These are phyloP conservation scores for Entomortierella parvispora DNA, from an alignment of 192 early-diverging fungal species.

Conservation along the genomic window DNA sequence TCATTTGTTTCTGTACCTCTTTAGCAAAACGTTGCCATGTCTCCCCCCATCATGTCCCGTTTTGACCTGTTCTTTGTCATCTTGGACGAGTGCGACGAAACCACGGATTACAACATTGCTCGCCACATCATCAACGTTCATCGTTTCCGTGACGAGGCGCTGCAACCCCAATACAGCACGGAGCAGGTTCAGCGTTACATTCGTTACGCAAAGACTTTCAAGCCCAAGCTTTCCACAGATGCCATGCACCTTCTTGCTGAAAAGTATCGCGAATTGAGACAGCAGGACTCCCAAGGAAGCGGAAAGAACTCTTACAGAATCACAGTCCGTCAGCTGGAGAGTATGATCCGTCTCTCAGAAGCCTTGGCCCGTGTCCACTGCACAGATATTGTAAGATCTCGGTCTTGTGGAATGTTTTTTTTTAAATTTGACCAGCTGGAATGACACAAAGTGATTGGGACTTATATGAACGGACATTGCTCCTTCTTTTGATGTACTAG, in stretches of 20 bases:
- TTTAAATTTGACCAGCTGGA: not conserved
- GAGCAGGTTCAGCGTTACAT: constrained; percentile 86
- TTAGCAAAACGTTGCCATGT: constrained; percentile 96
- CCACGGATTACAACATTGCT: constrained; percentile 89
- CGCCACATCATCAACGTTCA: constrained; percentile 93
- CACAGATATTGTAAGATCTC: constrained; percentile 58
- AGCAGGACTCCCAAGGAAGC: constrained; percentile 82
- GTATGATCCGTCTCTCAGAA: constrained; percentile 95
- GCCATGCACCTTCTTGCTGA: constrained; percentile 80
- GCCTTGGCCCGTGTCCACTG: constrained; percentile 92
- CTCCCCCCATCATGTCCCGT: constrained; percentile 97
- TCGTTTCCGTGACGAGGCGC: constrained; percentile 69
- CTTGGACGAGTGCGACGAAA: constrained; percentile 92
- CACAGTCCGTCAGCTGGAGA: constrained; percentile 96
- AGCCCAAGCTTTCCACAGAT: constrained; percentile 83
- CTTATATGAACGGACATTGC: too few relatives aligned
- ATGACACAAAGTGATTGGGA: too few relatives aligned
- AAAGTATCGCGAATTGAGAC: constrained; percentile 88
- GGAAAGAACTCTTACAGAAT: constrained; percentile 85
- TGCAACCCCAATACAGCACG: constrained; percentile 78
- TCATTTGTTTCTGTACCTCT: not conserved
- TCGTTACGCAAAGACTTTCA: constrained; percentile 87
- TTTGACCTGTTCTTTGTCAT: constrained; percentile 99
- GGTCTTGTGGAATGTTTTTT: not conserved
- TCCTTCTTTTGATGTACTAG: too few relatives aligned